Base-by-base conservation (phyloP, 1,139 yeast genomes). In the Zygoascus meyerae region DNA sequence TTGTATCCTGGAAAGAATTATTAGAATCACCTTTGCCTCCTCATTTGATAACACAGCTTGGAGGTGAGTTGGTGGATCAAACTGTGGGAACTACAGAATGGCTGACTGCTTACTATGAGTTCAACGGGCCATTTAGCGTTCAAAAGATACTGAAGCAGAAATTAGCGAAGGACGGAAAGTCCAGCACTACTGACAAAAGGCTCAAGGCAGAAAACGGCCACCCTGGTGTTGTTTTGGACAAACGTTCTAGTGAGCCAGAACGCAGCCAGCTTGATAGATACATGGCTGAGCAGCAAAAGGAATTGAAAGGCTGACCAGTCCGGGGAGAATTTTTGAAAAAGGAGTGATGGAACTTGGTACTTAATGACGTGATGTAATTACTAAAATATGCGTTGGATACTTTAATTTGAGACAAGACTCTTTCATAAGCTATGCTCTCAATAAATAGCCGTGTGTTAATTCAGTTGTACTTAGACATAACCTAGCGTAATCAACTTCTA, bases 81-180 rank as follows among this genome's bases (percentile, higher is more conserved):
- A 52, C 55, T 5, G 47, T 49, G 14, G 41, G 12, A 59, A 64
- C 62, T 36, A 48, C 50, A 14, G 60, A 58, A 45, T 66, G 63
- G 44, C 47, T 62, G 37, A 57, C 55, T 18, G 61, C 70, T 2
- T 72, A 70, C 44, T 45, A 52, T 8, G 68, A 68, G 46, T 56
- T 61, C 16, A 59, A 63, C 44, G 71, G 72, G 3, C 65, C 68
- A 1, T 56, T 62, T 37, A 48, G 57, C 21, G 56, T 57, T 12
- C 60, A 42, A 18, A 30, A 21, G 26, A 46, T 53, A 30, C 50
- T 48, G 11, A 51, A 56, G 37, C 44, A 48, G 18, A 60, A 61
- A 41, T 43, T 57, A 15, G 55, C 55, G 1, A 52, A 45, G 5
- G 55, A 52, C 34, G 55, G 58, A 12, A 45, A 48, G 3, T 49